Evolutionary conservation across 1,139 yeast genomes (phyloP), one percentile per base, ranked within the genome.

Genomic region (Suzukiozyma palmioleophila): DNA sequence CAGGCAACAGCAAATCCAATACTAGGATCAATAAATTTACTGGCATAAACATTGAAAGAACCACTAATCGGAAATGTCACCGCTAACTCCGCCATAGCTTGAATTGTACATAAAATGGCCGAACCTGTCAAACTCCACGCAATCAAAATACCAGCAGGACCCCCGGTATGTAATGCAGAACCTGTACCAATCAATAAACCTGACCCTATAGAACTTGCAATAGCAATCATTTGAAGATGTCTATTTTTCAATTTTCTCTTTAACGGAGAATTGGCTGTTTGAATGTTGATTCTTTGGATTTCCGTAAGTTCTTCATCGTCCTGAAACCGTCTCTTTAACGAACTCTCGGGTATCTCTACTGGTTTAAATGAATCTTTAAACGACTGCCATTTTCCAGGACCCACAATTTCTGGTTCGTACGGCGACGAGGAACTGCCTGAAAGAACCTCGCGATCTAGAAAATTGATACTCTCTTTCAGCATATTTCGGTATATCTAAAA

Each of bases 171-270:
- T 36, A 82, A 59, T 18, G 72, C 71, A 18, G 54, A 48, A 12
- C 66, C 66, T 33, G 59, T 54, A 10, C 63, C 64, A 30, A 61
- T 57, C 22, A 60, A 59, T 33, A 69, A 60, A 16, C 75, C 75
- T 2, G 72, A 62, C 4, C 96, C 96, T 43, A 87, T 84, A 49
- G 92, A 84, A 24, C 94, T 86, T 16, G 94, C 95, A 38, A 87
- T 69, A 33, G 95, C 88, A 49, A 88, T 84, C 79, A 83, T 73
- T 49, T 79, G 75, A 35, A 65, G 53, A 41, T 62, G 69, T 43
- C 69, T 53, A 16, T 60, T 51, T 40, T 59, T 60, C 42, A 66
- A 56, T 28, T 56, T 59, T 43, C 72, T 50, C n/a, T 66, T 53
- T 32, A 69, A 58, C 31, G 63, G 66, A 15, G 73, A 63, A 42